phyloP scores from a whole-genome alignment of 208 protist genomes.

The Trypanosoma platydactyli region DNA sequence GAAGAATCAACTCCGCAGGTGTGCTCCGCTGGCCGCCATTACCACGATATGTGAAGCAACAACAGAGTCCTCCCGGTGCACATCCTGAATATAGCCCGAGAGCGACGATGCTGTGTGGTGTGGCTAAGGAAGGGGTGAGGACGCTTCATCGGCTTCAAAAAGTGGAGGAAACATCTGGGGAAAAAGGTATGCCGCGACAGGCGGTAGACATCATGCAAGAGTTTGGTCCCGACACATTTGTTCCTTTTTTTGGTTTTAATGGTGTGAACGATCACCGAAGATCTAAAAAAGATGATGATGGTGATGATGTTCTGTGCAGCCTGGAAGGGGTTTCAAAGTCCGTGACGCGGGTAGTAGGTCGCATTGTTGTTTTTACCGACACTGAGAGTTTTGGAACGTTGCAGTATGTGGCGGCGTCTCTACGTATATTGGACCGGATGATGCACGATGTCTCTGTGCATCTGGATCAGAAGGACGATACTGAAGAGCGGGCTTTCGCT shows the following conservation, averaged over 20 bases:
- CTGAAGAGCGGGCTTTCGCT: neutral
- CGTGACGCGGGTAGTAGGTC: slow-evolving; percentile 1
- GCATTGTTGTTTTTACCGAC: slow-evolving; percentile 59
- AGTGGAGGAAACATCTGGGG: neutral
- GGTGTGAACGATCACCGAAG: slow-evolving; percentile 8
- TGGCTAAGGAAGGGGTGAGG: slow-evolving; percentile 11
- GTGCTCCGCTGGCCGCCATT: slow-evolving; percentile 5
- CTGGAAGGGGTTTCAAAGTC: neutral
- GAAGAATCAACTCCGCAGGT: slow-evolving; percentile 15
- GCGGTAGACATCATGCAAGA: slow-evolving; percentile 1
- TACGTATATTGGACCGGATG: slow-evolving; percentile 18
- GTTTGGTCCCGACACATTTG: slow-evolving; percentile 14
- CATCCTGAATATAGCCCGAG: neutral
- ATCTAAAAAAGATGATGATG: neutral
- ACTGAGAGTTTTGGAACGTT: slow-evolving; percentile 44
- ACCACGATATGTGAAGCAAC: neutral
- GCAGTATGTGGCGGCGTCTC: neutral
- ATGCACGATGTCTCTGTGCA: slow-evolving; percentile 4
- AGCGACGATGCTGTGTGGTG: slow-evolving; percentile 18
- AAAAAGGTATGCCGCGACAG: neutral
- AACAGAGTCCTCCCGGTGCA: neutral
- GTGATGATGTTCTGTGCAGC: neutral
- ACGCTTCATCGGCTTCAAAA: slow-evolving; percentile 7
- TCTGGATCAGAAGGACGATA: neutral
- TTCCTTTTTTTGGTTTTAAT: slow-evolving; percentile 31